phyloP scores from a whole-genome alignment of 306 rosid genomes.

The Elaeagnus macrophylla region DNA sequence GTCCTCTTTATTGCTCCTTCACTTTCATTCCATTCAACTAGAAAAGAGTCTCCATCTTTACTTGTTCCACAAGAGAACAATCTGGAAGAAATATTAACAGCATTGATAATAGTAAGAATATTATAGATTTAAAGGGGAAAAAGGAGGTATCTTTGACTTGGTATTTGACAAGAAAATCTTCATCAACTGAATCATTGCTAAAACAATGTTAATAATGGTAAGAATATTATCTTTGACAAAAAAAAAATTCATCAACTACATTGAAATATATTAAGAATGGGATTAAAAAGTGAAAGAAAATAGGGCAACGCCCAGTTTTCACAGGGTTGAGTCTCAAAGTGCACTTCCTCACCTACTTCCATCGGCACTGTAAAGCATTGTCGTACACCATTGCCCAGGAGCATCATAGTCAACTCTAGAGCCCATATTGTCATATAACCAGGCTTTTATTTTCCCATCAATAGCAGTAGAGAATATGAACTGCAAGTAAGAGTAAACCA shows the following conservation, averaged over 20 bases:
- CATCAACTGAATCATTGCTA: too few species aligned
- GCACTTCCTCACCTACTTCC: constrained; percentile 56
- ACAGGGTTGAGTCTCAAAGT: neutral
- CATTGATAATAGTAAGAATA: neutral
- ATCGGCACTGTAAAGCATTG: constrained; percentile 77
- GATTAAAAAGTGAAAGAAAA: neutral
- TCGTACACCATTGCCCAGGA: constrained; percentile 81
- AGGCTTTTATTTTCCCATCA: constrained; percentile 89
- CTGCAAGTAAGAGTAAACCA: constrained; percentile 40
- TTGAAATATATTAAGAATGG: neutral
- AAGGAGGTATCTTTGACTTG: too few species aligned
- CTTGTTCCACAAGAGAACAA: constrained; percentile 93
- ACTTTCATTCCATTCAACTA: constrained; percentile 87
- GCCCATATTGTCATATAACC: constrained; percentile 76
- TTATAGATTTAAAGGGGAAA: neutral
- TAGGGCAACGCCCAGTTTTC: neutral
- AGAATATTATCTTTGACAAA: too few species aligned
- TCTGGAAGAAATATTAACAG: constrained; percentile 23
- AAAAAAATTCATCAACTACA: constrained; percentile 1
- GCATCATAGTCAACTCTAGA: constrained; percentile 86
- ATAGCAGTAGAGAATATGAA: constrained; percentile 77
- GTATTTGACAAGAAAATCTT: too few species aligned
- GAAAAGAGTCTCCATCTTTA: constrained; percentile 74
- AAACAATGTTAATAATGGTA: too few species aligned
- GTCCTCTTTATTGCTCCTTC: constrained; percentile 75